Percentiles rank a stretch among this genome's conserved stretches.
Conservation (phyloP, 179 eudicot genomes). For the Spergularia azorica region DNA sequence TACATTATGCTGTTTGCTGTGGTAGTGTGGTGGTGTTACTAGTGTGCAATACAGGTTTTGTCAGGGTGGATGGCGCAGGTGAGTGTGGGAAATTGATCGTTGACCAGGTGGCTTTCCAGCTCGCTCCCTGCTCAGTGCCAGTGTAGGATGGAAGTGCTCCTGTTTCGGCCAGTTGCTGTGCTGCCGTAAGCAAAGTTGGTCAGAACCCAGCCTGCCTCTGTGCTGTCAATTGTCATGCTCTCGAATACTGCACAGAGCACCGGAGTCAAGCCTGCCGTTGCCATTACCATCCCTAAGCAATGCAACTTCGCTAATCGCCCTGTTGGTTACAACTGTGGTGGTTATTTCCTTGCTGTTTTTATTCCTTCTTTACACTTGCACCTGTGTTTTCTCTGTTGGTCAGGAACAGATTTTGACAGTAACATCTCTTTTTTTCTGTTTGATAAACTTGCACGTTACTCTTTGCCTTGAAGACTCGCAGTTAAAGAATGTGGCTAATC, state of each 20-base stretch:
- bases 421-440: not conserved
- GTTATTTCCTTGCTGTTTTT: conserved; percentile 33
- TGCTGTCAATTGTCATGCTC: conserved; percentile 71
- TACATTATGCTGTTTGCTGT: conserved; percentile 8
- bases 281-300: conserved; percentile 66
- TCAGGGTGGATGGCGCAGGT: conserved; percentile 39
- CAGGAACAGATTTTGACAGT: not conserved
- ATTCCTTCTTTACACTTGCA: not conserved
- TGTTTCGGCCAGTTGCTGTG: conserved; percentile 45
- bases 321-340: conserved; percentile 65
- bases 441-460: conserved; percentile 46
- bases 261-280: conserved; percentile 57
- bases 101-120: conserved; percentile 52
- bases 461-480: conserved; percentile 45
- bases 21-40: conserved; percentile 14
- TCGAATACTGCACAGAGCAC: conserved; percentile 56
- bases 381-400: not conserved
- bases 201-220: conserved; percentile 63
- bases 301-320: conserved; percentile 67
- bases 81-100: conserved; percentile 48
- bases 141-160: conserved; percentile 42
- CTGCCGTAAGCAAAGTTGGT: conserved; percentile 49
- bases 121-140: conserved; percentile 52
- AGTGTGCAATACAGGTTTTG: conserved; percentile 25
- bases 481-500: no score